Evolutionary conservation across 805 yeast genomes (phyloP).

Genomic region (Saturnispora besseyi): DNA sequence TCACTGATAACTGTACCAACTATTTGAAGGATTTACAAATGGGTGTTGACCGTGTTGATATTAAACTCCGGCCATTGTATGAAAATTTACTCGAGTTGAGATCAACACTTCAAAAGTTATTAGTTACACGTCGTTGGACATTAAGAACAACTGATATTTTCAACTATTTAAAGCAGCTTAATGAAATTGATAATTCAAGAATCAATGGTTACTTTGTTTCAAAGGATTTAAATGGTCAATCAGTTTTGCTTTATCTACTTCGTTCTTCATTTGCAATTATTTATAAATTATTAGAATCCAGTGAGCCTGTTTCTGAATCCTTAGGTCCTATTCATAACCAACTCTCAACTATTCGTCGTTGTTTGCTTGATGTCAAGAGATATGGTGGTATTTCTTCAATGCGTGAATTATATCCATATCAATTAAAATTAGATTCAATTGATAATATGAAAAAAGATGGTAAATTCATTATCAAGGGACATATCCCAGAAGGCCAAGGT

Average conservation of each 20-base stretch:
- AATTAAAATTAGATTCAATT: constrained; percentile 82
- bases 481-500: constrained; percentile 98
- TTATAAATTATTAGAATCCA: constrained; percentile 78
- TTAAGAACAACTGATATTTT: constrained; percentile 91
- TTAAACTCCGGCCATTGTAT: constrained; percentile 51
- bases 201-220: constrained; percentile 47
- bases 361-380: constrained; percentile 80
- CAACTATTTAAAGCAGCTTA: constrained; percentile 65
- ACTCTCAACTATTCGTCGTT: constrained; percentile 80
- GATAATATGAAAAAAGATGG: constrained; percentile 88
- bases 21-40: constrained; percentile 59
- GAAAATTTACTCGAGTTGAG: constrained; percentile 56
- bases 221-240: constrained; percentile 42
- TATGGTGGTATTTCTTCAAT: constrained; percentile 85
- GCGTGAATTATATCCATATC: constrained; percentile 92
- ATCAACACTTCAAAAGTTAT: constrained; percentile 66
- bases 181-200: constrained; percentile 65
- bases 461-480: constrained; percentile 77
- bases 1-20: constrained; percentile 76
- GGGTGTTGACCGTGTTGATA: constrained; percentile 37
- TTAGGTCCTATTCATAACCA: constrained; percentile 92
- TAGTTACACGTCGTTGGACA: constrained; percentile 95
- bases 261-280: constrained; percentile 88
- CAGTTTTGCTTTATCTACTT: constrained; percentile 62
- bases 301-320: constrained; percentile 94